Evolutionary conservation across 257 asterid genomes (phyloP).

Genomic region (Perilla frutescens): DNA sequence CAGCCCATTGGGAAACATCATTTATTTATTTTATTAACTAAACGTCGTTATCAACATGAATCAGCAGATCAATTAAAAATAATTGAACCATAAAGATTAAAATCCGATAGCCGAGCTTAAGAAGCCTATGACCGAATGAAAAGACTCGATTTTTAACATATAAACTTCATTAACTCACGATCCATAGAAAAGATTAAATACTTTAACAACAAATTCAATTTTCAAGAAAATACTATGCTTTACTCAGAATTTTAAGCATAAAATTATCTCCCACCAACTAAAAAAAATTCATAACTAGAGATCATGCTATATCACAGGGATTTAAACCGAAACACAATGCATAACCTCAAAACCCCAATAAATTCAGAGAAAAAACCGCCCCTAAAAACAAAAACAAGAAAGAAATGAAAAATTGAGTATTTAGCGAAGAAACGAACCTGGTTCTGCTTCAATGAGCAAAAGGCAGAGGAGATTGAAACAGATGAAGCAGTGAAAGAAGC

Average conservation of each 20-base stretch:
- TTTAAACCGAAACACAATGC: neutral
- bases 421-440: slow-evolving; percentile 49
- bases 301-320: neutral
- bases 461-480: slow-evolving; percentile 45
- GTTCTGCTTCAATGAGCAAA: slow-evolving; percentile 58
- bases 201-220: neutral
- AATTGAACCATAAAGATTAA: neutral
- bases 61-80: neutral
- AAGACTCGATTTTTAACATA: neutral
- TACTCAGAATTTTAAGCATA: slow-evolving; percentile 16
- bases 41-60: neutral
- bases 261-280: slow-evolving; percentile 3
- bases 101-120: neutral
- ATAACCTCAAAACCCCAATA: slow-evolving; percentile 8
- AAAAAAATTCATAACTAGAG: slow-evolving; percentile 6
- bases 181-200: neutral
- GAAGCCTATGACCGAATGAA: neutral
- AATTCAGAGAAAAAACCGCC: neutral
- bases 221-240: neutral
- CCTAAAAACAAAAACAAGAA: neutral
- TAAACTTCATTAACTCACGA: neutral
- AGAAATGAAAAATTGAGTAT: neutral
- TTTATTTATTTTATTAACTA: neutral
- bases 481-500: slow-evolving; percentile 72
- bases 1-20: neutral